Base-by-base conservation (phyloP, 2,329 filamentous ascomycete species). In the Fusarium siculi region DNA sequence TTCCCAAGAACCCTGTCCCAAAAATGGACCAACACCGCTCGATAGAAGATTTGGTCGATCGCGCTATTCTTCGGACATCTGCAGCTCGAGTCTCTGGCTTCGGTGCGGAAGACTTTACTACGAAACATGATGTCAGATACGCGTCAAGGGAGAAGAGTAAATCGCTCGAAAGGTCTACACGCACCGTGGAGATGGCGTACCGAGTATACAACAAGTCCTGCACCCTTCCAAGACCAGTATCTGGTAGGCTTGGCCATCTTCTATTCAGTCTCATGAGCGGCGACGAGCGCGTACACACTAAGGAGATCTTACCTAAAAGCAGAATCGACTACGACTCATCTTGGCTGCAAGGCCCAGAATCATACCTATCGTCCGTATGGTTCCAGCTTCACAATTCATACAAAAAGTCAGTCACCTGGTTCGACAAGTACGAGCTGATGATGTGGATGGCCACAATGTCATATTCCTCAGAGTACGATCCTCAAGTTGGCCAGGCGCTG, bases 21-120 rank as follows among this genome's bases (percentile, higher is more conserved):
- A 3, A 0, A 2, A 15, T 28, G 0, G 57, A 43, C 3, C 18
- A 19, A 4, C 14, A 19, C 1, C 50, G 63, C 14, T 40, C 67
- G 1, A n/a, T 37, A 0, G 32, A 66, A 19, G 14, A 44, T 0
- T 44, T 79, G 9, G 67, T 71, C 1, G n/a, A 73, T 10, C 63
- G 74, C 32, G 68, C 66, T 2, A 72, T 76, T 12, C 53, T 69
- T 15, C 58, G 73, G 34, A 58, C 39, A 15, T 68, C 74, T 9
- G 23, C 56, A 2, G 58, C 57, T 7, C 63, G 62, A 2, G 52
- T 75, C 2, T 74, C 72, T 3, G 69, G 67, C 0, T 79, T 59
- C 44, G 78, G 77, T 0, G 76, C 74, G 0, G 78, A 79, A 46
- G 64, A 57, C 4, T 68, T 72, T 15, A 69, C 62, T 3, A 49